phyloP scores from a whole-genome alignment of 2,329 filamentous ascomycete genomes.

The Ophiostoma australiae region DNA sequence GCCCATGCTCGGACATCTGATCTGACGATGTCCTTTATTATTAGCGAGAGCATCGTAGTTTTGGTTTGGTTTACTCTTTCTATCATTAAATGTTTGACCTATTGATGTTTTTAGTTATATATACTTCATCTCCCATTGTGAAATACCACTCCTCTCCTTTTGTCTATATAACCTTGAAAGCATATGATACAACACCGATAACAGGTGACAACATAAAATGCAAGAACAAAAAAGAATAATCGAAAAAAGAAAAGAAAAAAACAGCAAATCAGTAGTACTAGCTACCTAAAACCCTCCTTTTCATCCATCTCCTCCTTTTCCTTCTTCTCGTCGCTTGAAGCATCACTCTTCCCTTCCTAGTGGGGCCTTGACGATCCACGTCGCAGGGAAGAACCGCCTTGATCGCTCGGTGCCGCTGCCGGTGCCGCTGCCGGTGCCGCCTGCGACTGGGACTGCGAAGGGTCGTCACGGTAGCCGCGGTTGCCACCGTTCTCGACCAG shows the following conservation, averaged over 20 bases:
- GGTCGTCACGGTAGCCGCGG: constrained; percentile 6
- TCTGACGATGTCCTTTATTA: not conserved
- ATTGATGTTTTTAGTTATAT: not conserved
- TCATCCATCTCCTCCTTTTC: not conserved
- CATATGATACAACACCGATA: not conserved
- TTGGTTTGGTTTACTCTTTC: not conserved
- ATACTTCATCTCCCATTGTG: not conserved
- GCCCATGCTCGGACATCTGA: not conserved
- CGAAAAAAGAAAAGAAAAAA: not conserved
- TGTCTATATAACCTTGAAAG: not conserved
- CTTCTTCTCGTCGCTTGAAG: not conserved
- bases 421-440: not conserved
- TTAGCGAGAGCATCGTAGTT: not conserved
- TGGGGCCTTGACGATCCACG: not conserved
- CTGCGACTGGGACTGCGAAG: not conserved
- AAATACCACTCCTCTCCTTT: not conserved
- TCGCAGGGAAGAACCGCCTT: not conserved
- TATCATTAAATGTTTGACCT: not conserved
- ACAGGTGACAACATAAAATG: not conserved
- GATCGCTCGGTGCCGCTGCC: not conserved
- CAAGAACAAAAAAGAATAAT: not conserved
- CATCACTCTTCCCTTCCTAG: not conserved
- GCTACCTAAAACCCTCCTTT: not conserved
- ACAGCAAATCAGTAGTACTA: not conserved
- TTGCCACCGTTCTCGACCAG: constrained; percentile 18